Percentiles rank a stretch among this genome's conserved stretches.
phyloP scores from a whole-genome alignment of 2,329 filamentous ascomycete species.

The Paraphoma sp. region DNA sequence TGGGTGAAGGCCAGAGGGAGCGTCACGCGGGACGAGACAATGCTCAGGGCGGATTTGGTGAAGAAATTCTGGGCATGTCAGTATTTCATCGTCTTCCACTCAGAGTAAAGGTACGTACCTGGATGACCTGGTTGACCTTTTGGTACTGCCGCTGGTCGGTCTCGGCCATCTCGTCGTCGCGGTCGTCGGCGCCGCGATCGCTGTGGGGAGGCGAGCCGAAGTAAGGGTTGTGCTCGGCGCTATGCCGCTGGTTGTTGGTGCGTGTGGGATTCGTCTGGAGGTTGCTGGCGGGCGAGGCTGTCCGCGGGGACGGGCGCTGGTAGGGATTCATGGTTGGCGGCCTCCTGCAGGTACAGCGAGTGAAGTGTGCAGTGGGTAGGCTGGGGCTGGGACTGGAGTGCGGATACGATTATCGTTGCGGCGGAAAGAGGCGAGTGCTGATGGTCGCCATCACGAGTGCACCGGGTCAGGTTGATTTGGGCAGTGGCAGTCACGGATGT shows the following conservation, averaged over 20 bases:
- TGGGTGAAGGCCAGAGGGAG: constrained; percentile 65
- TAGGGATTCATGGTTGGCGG: constrained; percentile 77
- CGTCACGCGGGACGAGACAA: constrained; percentile 80
- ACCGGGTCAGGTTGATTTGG: constrained; percentile 32
- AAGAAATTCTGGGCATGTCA: constrained; percentile 77
- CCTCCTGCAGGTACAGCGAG: constrained; percentile 26
- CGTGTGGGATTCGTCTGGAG: constrained; percentile 75
- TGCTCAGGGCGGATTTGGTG: constrained; percentile 82
- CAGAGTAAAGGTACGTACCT: constrained; percentile 62
- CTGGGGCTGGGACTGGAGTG: constrained; percentile 10
- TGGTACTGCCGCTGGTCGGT: constrained; percentile 43
- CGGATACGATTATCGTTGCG: constrained; percentile 37
- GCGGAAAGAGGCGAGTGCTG: constrained; percentile 40
- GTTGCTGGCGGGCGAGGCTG: constrained; percentile 75
- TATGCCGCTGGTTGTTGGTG: constrained; percentile 76
- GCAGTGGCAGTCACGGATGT: constrained; percentile 29
- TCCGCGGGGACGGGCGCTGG: constrained; percentile 75
- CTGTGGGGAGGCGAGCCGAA: constrained; percentile 58
- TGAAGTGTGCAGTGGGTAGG: constrained; percentile 11
- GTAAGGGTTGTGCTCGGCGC: constrained; percentile 59
- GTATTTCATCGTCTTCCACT: constrained; percentile 9
- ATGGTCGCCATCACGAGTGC: constrained; percentile 49
- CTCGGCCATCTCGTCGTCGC: constrained; percentile 53
- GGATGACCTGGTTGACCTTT: constrained; percentile 92
- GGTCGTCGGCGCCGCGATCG: constrained; percentile 59